phyloP scores from a whole-genome alignment of 805 yeast species.

The Saccharomycopsis sp. region DNA sequence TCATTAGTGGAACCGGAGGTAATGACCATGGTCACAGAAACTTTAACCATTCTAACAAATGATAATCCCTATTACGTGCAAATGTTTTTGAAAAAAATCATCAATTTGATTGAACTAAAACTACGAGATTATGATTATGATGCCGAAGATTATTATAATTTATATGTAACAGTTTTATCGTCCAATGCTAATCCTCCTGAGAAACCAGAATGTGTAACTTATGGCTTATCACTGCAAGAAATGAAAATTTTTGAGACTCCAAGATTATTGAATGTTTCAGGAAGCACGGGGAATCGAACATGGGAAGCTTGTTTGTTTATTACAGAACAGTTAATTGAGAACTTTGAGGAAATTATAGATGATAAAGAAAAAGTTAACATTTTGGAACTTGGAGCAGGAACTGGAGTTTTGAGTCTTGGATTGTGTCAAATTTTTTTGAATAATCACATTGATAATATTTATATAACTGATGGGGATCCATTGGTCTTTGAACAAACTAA shows the following conservation, averaged over 20 bases:
- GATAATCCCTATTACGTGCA: neutral
- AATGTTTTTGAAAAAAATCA: neutral
- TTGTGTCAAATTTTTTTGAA: constrained; percentile 19
- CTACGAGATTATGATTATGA: neutral
- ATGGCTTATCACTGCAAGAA: neutral
- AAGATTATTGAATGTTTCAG: constrained; percentile 53
- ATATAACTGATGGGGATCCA: constrained; percentile 50
- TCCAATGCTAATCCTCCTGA: neutral
- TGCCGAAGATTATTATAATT: neutral
- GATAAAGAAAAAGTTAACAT: constrained; percentile 22
- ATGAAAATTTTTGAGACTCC: constrained; percentile 35
- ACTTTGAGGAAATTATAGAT: constrained; percentile 18
- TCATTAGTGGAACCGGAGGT: too few relatives aligned
- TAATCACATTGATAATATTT: constrained; percentile 15
- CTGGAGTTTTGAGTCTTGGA: constrained; percentile 68
- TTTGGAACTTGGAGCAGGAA: constrained; percentile 81
- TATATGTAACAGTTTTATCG: neutral
- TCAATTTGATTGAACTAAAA: neutral
- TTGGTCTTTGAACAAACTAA: constrained; percentile 38
- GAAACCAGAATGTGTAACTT: neutral
- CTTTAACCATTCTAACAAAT: too few relatives aligned
- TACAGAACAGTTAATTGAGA: constrained; percentile 36
- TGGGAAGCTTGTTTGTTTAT: constrained; percentile 87
- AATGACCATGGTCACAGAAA: too few relatives aligned
- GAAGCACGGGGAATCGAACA: constrained; percentile 82